phyloP scores from a whole-genome alignment of 2,329 filamentous ascomycete species.

The Zymoseptoria brevis region DNA sequence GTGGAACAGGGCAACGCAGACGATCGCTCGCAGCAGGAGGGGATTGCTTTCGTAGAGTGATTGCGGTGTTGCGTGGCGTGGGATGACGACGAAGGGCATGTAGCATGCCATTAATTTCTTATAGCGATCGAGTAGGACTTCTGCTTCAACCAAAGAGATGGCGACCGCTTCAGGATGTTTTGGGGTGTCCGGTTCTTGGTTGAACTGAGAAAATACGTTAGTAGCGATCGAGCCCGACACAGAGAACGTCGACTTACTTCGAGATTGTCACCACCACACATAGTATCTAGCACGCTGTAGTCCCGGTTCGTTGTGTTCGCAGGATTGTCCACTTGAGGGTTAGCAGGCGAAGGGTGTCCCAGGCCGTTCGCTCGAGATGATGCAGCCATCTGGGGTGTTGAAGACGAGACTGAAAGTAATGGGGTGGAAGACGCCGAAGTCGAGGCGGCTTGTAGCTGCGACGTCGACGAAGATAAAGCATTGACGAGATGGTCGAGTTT shows the following conservation, averaged over 20 bases:
- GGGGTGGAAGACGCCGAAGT: conserved; percentile 12
- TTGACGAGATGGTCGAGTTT: conserved; percentile 29
- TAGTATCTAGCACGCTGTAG: background rate
- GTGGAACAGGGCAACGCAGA: conserved; percentile 23
- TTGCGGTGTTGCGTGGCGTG: conserved; percentile 14
- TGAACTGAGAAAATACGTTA: background rate
- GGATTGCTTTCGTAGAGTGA: conserved; percentile 20
- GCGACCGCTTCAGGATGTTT: conserved; percentile 3
- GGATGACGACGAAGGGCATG: conserved; percentile 23
- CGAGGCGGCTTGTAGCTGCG: conserved; percentile 6
- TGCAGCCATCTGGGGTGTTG: conserved; percentile 3
- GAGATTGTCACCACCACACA: background rate
- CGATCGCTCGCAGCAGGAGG: conserved; percentile 24
- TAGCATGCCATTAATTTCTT: conserved; percentile 19
- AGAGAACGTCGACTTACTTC: background rate
- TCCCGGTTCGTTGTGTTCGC: background rate
- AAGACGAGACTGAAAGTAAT: conserved; percentile 20
- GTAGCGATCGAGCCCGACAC: background rate
- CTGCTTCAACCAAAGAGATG: conserved; percentile 20
- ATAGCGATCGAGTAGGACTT: conserved; percentile 23
- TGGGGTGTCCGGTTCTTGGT: background rate
- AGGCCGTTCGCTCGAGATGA: background rate
- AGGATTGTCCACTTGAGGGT: background rate
- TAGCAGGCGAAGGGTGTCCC: background rate
- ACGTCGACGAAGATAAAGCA: conserved; percentile 17